Evolutionary conservation across 108 stramenopile species (phyloP), one percentile per base, ranked within the genome.

Genomic region (Tribonema minus): DNA sequence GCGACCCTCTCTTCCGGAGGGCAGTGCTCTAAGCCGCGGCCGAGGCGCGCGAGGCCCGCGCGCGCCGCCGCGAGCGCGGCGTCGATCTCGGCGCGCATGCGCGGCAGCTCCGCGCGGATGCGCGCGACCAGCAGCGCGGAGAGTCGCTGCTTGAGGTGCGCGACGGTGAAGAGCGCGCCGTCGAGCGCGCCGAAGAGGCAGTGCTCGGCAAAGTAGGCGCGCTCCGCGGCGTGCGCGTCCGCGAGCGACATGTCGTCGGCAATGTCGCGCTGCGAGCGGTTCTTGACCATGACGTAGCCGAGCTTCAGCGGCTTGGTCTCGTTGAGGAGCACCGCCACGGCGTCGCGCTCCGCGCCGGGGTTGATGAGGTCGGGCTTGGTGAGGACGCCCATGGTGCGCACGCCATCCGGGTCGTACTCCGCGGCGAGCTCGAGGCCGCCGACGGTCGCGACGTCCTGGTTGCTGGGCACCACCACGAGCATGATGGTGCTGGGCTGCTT

Each of bases 321-420:
- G 78, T 86, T 86, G 64, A 46, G 40, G 3, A 85, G 30, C 15
- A 80, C 75, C 12, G 58, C 84, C 27, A 69, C 68, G 1, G 72
- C 86, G 31, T 80, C 82, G 1, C 61, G 67, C 62, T 80, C 79
- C 33, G 64, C 69, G 27, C 79, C 79, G 15, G 70, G 69, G 28
- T 68, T 91, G 62, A 95, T 87, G 59, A 93, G 79, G 79, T 95
- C 94, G 6, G 92, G 90, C 72, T 95, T 95, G 5, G 94, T 95
- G 15, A 93, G 67, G 32, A 95, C 94, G 20, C 46, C 46, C 20
- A 93, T 88, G 3, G 93, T 95, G 3, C 92, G 90, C 38, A 62
- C 77, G 2, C 77, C 77, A 67, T 68, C 68, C 2, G 77, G 77
- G 23, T 78, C 77, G 15, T 66, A 63, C 20, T 9, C 46, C 20